Base-by-base conservation (phyloP, 1,284 basidiomycete species). In the Phenoliferia sp. region DNA sequence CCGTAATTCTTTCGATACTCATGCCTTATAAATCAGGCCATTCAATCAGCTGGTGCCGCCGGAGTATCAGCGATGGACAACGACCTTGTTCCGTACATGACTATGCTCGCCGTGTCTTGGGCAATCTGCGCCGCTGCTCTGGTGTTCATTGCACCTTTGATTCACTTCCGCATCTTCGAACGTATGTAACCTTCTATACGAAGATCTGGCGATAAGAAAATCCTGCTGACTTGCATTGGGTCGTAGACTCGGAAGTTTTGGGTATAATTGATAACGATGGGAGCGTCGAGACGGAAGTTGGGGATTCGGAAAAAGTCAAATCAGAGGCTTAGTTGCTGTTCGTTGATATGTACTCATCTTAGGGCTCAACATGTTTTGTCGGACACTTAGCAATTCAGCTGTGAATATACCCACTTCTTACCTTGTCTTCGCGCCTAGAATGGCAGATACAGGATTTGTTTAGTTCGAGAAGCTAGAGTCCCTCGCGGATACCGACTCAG, bases 41-140 rank as follows among this genome's bases (percentile, higher is more conserved):
- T 76, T 10, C 73, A 75, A 56, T 66, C 63, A 0, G 74, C 73
- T 6, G 74, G 73, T 12, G 73, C 71, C 2, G 74, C 74, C 0
- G 69, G 70, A 19, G 69, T 69, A 4, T 76, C 63, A 55, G 59
- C 68, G 12, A 65, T 74, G 44, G 73, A 73, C 61, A 56, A 39
- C 3, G 64, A 65, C 34, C 44, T 63, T 3, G 55, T 54, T 17
- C 36, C 57, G 1, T 61, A 48, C 59, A 66, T 69, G 65, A 66
- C 66, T 55, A 68, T 69, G 57, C 64, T 75, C 22, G 74, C 64
- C 10, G 60, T 67, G 17, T 62, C 72, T 0, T 75, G 74, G 74
- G 72, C 64, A 32, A 4, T 75, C 26, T 67, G 68, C 26, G 65
- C 61, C 10, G 70, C 65, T 0, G 67, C 65, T 9, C 29, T 74